phyloP scores from a whole-genome alignment of 1,139 yeast species.

The Pichia terricola region DNA sequence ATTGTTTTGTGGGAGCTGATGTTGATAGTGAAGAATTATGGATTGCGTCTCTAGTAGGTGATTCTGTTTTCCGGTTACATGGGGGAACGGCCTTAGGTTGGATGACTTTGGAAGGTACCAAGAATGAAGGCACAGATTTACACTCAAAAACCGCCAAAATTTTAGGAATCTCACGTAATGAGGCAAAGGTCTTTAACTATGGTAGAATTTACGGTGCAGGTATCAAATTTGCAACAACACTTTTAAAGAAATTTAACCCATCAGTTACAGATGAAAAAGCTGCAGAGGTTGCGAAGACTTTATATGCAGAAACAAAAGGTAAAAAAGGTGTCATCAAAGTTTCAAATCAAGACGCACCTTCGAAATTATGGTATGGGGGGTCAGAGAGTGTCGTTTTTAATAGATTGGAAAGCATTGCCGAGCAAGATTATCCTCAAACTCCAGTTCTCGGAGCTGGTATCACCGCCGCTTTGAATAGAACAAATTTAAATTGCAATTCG shows the following conservation, averaged over 20 bases:
- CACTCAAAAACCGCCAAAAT: slow-evolving; percentile 92
- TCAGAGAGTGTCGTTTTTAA: slow-evolving; percentile 90
- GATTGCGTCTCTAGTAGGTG: slow-evolving; percentile 96
- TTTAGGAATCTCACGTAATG: slow-evolving; percentile 79
- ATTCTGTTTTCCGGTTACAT: slow-evolving; percentile 77
- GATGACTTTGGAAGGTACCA: slow-evolving; percentile 98
- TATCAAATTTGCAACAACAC: slow-evolving; percentile 71
- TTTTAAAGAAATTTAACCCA: slow-evolving; percentile 77
- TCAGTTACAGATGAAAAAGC: slow-evolving; percentile 62
- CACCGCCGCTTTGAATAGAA: slow-evolving; percentile 68
- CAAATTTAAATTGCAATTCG: slow-evolving; percentile 53
- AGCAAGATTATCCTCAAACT: slow-evolving; percentile 72
- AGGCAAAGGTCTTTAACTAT: slow-evolving; percentile 92
- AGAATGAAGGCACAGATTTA: slow-evolving; percentile 81
- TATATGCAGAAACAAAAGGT: slow-evolving; percentile 85
- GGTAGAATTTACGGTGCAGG: slow-evolving; percentile 99
- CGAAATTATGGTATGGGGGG: slow-evolving; percentile 75
- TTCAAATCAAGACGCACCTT: slow-evolving; percentile 14
- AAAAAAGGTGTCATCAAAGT: slow-evolving; percentile 25
- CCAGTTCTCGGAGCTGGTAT: slow-evolving; percentile 93
- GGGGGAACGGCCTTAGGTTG: slow-evolving; percentile 97
- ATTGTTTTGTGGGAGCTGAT: slow-evolving; percentile 92
- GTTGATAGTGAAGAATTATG: slow-evolving; percentile 97
- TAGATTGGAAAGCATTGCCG: slow-evolving; percentile 78
- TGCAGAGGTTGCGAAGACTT: slow-evolving; percentile 48